Evolutionary conservation across 768 basidiomycete genomes (phyloP), one percentile per base, ranked within the genome.

Genomic region (Kwoniella sp.): DNA sequence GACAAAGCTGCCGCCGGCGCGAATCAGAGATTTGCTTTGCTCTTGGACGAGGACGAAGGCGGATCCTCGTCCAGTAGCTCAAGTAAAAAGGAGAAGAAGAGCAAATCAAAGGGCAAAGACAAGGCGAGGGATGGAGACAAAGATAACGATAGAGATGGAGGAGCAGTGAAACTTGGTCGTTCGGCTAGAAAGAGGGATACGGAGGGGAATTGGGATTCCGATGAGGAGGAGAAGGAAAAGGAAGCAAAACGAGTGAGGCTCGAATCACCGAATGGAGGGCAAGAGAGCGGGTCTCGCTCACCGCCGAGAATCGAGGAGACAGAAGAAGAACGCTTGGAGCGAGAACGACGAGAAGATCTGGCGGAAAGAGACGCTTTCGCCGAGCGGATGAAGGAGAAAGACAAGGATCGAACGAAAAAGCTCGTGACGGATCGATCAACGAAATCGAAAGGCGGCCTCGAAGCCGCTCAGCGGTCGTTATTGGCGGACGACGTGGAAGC

Each of bases 291-390:
- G 73, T 56, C 60, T 58, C 25, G 68, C n/a, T n/a, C n/a, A n/a
- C n/a, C n/a, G n/a, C 79, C 30, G 84, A 85, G 23, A 83, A 84
- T 53, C 64, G 51, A 80, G 47, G 90, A 95, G 80, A 93, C 92
- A 61, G 88, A 90, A 72, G 89, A 87, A 0, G 82, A 81, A 26
- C 84, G 88, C 55, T 86, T 77, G 71, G 93, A 92, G 81, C 83
- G 86, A 38, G 89, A 94, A 74, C 85, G 91, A 25, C 61, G 87
- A 53, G 86, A 89, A 75, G 96, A 99, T 71, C 65, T 91, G 22
- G 84, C 86, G 67, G 95, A 96, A 67, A 85, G 96, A 66, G 96
- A 99, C 79, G 95, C 89, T 17, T 96, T 99, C 72, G 90, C 95
- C 4, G 89, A 92, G 67, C 88, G 96, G 3, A 86, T 99, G 68